Conservation (phyloP, 1,139 yeast genomes). For the Candida labiduridarum region DNA sequence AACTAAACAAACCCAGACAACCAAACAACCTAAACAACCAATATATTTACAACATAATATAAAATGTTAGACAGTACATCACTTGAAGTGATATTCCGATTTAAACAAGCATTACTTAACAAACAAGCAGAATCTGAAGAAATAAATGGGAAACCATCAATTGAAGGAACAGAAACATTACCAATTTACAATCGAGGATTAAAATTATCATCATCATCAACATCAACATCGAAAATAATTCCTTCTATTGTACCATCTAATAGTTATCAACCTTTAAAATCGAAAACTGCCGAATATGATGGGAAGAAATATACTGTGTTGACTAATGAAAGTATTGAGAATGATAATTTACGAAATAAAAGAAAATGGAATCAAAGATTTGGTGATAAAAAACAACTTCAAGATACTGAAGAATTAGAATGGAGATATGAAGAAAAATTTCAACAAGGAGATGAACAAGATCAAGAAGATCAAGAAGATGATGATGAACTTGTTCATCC, state of each 20-base stretch:
- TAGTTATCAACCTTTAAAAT: slow-evolving; percentile 25
- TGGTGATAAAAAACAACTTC: slow-evolving; percentile 20
- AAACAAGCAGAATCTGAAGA: slow-evolving; percentile 10
- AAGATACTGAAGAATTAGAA: slow-evolving; percentile 16
- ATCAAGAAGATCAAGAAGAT: slow-evolving; percentile 19
- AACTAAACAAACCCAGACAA: neutral
- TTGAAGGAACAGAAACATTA: slow-evolving; percentile 14
- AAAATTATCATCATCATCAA: slow-evolving; percentile 24
- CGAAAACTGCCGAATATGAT: slow-evolving; percentile 45
- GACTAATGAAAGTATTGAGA: slow-evolving; percentile 38
- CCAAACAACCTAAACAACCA: neutral
- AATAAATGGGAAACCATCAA: neutral
- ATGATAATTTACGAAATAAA: slow-evolving; percentile 29
- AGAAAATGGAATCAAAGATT: slow-evolving; percentile 37
- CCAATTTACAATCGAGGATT: slow-evolving; percentile 38
- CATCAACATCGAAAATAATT: slow-evolving; percentile 6
- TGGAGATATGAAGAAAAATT: slow-evolving; percentile 10
- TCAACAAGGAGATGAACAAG: slow-evolving; percentile 21
- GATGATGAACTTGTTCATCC: slow-evolving; percentile 36
- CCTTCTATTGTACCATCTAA: too few relatives aligned
- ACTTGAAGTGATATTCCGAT: slow-evolving; percentile 40
- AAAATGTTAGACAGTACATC: slow-evolving; percentile 43
- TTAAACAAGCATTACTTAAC: slow-evolving; percentile 41
- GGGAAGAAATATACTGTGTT: slow-evolving; percentile 44
- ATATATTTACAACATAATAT: neutral